Conservation (phyloP, 2,329 filamentous ascomycete genomes). For the Massarina eburnea region DNA sequence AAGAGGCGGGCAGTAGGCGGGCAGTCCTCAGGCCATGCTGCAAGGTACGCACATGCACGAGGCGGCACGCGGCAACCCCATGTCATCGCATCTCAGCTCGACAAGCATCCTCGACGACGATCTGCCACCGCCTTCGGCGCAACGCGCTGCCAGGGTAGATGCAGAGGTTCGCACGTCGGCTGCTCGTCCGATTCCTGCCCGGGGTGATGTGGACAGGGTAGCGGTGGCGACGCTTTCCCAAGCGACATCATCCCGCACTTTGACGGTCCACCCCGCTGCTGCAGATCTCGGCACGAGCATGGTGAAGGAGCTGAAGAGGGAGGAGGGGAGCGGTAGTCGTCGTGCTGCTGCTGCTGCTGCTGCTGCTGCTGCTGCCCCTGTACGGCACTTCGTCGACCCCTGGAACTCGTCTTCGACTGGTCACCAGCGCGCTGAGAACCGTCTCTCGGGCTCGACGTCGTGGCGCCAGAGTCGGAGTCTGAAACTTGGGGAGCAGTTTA, state of each 20-base stretch:
- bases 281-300: slow-evolving; percentile 1
- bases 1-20: background rate
- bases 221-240: background rate
- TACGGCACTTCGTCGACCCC: slow-evolving; percentile 57
- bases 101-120: slow-evolving; percentile 6
- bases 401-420: slow-evolving; percentile 76
- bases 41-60: slow-evolving; percentile 6
- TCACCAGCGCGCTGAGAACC: slow-evolving; percentile 75
- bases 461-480: slow-evolving; percentile 71
- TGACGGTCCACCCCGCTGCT: background rate
- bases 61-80: slow-evolving; percentile 2
- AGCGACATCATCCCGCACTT: background rate
- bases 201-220: background rate
- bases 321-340: too few relatives aligned
- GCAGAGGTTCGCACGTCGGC: slow-evolving; percentile 1
- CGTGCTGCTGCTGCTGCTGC: too few relatives aligned
- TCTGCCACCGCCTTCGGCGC: slow-evolving; percentile 12
- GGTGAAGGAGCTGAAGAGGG: background rate
- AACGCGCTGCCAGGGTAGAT: slow-evolving; percentile 1
- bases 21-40: slow-evolving; percentile 2
- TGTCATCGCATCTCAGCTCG: slow-evolving; percentile 1
- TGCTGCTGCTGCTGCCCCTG: slow-evolving; percentile 9
- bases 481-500: slow-evolving; percentile 73
- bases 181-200: background rate
- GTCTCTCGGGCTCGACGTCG: slow-evolving; percentile 61